Base-by-base conservation (phyloP, 1,284 basidiomycete genomes). In the Trichosporon asahii region DNA sequence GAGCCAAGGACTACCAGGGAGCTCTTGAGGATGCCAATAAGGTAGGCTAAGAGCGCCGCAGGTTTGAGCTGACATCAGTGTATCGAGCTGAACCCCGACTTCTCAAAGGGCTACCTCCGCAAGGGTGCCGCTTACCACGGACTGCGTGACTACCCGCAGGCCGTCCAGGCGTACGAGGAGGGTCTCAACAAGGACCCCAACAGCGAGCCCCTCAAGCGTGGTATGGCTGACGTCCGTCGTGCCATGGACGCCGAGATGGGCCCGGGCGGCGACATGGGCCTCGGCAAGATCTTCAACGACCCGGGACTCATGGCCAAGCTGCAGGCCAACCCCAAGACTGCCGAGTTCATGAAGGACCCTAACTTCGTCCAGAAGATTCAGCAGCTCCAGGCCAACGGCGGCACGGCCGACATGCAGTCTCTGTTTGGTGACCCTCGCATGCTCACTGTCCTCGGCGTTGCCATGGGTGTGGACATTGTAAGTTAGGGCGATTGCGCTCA, bases 51-150 rank as follows among this genome's bases (percentile, higher is more conserved):
- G 35, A 37, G 81, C 60, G 3, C 2, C 33, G 8, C 14, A 0
- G 9, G 3, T 18, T 7, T 5, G 2, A 60, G 71, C 72, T 75
- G 44, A 74, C 66, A 57, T 1, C 72, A 86, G 81, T 85, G 84
- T 69, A 88, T 97, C 80, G 88, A 89, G 79, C 85, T 91, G 73
- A 92, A 92, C 77, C 89, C 93, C 3, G 85, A 88, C 3, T 98
- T 95, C 90, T 87, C 91, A 55, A 98, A 98, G 83, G 95, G 95
- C 2, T 95, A 91, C 84, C 91, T 91, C 21, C 89, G 95, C 69
- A 96, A 96, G 80, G 95, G 95, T 67, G 94, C 94, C 44, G 95
- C 95, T n/a, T 85, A 98, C 63, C 95, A 98, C 79, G 95, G 95
- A 40, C 86, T 89, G 46, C 87, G 87, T 70, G 86, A 87, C 81